Evolutionary conservation across 139 green algal genomes (phyloP).

Genomic region (Chlorella vulgaris): DNA sequence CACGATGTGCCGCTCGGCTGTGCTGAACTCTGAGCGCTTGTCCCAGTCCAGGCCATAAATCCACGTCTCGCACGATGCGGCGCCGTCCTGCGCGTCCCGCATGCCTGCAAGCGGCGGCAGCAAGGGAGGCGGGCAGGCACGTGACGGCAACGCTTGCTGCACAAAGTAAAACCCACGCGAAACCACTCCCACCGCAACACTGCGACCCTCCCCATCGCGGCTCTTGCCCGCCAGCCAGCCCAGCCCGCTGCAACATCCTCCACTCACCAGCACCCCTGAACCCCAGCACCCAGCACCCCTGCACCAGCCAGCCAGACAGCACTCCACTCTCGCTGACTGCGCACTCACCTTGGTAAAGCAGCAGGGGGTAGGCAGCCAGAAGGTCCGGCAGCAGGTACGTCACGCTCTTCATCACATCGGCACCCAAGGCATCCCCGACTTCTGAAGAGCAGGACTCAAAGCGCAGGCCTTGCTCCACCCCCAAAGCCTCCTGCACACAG

Average conservation of each 20-base stretch:
- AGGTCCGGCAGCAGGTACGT: constrained; percentile 64
- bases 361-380: constrained; percentile 56
- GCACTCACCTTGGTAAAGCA: constrained; percentile 68
- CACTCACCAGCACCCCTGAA: not conserved
- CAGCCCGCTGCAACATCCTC: too few relatives aligned
- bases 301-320: not conserved
- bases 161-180: not conserved
- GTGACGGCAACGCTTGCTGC: not conserved
- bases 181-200: not conserved
- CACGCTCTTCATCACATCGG: constrained; percentile 68
- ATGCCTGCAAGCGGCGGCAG: constrained; percentile 43
- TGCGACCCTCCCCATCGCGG: not conserved
- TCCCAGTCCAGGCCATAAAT: constrained; percentile 60
- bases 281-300: not conserved
- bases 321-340: too few relatives aligned
- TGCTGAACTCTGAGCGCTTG: not conserved
- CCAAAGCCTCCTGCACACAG: constrained; percentile 34
- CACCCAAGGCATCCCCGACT: constrained; percentile 49
- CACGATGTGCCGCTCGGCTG: not conserved
- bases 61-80: constrained; percentile 58
- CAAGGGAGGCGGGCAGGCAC: not conserved
- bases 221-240: not conserved
- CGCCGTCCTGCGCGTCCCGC: constrained; percentile 72
- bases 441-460: constrained; percentile 53
- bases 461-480: constrained; percentile 16